A percentile compares a stretch with the other conserved stretches of the same genome.
phyloP scores from a whole-genome alignment of 306 rosid species.

The Cucumis melo region DNA sequence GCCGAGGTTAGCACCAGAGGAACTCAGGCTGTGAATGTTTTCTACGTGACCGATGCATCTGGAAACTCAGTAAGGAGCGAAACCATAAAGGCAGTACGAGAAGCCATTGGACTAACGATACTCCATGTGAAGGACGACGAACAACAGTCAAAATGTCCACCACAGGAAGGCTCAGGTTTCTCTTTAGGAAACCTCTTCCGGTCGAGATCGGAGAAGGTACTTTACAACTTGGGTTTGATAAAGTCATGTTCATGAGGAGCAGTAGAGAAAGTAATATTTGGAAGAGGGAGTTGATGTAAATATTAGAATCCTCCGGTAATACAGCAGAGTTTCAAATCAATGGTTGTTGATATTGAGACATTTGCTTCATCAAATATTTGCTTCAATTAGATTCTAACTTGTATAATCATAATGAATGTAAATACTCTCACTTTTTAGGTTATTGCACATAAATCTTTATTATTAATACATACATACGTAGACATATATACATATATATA shows the following conservation, averaged over 20 bases:
- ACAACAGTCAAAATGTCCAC: slow-evolving; percentile 24
- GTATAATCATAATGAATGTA: background rate
- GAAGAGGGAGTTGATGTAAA: background rate
- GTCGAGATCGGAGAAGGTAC: slow-evolving; percentile 23
- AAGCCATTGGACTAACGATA: slow-evolving; percentile 42
- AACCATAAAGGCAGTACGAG: slow-evolving; percentile 60
- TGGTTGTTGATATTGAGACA: slow-evolving; percentile 1
- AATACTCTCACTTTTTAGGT: background rate
- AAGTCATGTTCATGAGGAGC: slow-evolving; percentile 1
- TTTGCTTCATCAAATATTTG: background rate
- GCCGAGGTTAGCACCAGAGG: slow-evolving; percentile 80
- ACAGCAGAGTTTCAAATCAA: background rate
- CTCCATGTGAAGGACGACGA: slow-evolving; percentile 50
- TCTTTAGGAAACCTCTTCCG: slow-evolving; percentile 59
- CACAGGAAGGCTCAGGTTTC: slow-evolving; percentile 40
- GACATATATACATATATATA: background rate
- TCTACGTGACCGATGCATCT: slow-evolving; percentile 75
- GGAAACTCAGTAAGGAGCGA: slow-evolving; percentile 70
- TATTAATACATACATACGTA: no score
- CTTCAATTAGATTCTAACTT: background rate
- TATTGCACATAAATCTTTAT: background rate
- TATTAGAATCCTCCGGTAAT: background rate
- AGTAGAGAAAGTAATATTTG: background rate
- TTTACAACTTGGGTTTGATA: slow-evolving; percentile 7
- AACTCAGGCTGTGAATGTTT: slow-evolving; percentile 50